Percentiles rank a stretch among this genome's conserved stretches.
phyloP scores from a whole-genome alignment of 2,329 filamentous ascomycete genomes.

The Fusarium bulbicola region DNA sequence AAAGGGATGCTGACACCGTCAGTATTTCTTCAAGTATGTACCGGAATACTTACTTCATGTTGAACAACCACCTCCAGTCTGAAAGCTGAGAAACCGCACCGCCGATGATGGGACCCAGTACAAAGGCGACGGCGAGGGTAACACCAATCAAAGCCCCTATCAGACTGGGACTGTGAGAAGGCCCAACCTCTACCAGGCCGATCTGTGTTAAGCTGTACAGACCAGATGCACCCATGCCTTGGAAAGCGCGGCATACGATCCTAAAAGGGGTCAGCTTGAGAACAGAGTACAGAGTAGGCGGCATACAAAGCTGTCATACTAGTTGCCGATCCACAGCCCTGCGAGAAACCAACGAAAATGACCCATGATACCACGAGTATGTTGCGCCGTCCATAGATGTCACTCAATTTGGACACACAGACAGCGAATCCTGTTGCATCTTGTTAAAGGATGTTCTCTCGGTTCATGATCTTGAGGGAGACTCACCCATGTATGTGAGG shows the following conservation, averaged over 20 bases:
- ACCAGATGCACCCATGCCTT: conserved; percentile 69
- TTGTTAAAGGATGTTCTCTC: conserved; percentile 17
- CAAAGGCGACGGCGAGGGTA: conserved; percentile 65
- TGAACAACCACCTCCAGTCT: conserved; percentile 69
- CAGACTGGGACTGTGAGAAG: conserved; percentile 60
- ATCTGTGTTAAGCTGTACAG: conserved; percentile 69
- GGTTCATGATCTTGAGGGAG: not conserved
- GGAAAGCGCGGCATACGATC: conserved; percentile 66
- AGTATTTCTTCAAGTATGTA: not conserved
- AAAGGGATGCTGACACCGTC: conserved; percentile 57
- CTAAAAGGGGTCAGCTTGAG: conserved; percentile 48
- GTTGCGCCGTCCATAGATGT: conserved; percentile 65
- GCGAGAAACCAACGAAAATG: conserved; percentile 64
- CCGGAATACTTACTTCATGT: conserved; percentile 62
- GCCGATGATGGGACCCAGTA: conserved; percentile 67
- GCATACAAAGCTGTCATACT: conserved; percentile 62
- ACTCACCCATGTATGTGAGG: conserved; percentile 63
- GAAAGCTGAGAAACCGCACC: conserved; percentile 63
- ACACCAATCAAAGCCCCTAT: conserved; percentile 65
- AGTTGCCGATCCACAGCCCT: conserved; percentile 61
- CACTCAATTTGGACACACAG: conserved; percentile 66
- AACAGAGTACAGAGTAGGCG: not conserved
- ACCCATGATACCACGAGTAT: conserved; percentile 61
- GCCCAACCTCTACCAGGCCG: conserved; percentile 65
- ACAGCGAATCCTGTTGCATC: conserved; percentile 60